These are phyloP conservation scores for Fusarium sp. DNA, from an alignment of 2,329 filamentous ascomycete species.

Conservation along the genomic window DNA sequence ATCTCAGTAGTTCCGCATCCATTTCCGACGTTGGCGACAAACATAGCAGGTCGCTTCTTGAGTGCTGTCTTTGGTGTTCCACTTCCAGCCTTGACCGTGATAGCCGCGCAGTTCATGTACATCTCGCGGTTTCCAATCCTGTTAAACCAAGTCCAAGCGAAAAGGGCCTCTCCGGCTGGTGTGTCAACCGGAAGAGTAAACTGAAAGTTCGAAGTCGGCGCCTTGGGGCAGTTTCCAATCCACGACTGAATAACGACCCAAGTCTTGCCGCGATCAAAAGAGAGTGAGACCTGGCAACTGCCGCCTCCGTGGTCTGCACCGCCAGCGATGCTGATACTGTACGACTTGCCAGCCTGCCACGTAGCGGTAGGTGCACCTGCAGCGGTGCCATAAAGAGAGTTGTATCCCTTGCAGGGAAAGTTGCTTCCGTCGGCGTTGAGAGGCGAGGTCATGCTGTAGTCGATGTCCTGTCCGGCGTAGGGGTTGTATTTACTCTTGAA, in stretches of 20 bases:
- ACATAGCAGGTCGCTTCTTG: slow-evolving; percentile 69
- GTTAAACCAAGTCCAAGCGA: slow-evolving; percentile 84
- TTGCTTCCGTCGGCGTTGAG: slow-evolving; percentile 67
- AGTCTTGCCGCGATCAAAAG: slow-evolving; percentile 73
- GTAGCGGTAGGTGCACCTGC: slow-evolving; percentile 64
- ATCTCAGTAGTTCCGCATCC: slow-evolving; percentile 51
- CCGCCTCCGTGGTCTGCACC: slow-evolving; percentile 72
- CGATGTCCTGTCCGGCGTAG: slow-evolving; percentile 57
- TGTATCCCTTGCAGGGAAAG: slow-evolving; percentile 78
- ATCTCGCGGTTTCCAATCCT: slow-evolving; percentile 79
- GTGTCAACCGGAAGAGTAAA: slow-evolving; percentile 68
- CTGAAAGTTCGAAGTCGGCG: slow-evolving; percentile 59
- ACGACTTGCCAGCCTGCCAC: slow-evolving; percentile 69
- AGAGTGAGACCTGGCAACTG: slow-evolving; percentile 78
- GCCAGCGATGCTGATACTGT: slow-evolving; percentile 71
- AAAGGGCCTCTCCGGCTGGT: slow-evolving; percentile 63
- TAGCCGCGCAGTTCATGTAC: slow-evolving; percentile 85
- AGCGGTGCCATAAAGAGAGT: slow-evolving; percentile 56
- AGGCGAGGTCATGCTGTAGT: slow-evolving; percentile 78
- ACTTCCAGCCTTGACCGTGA: slow-evolving; percentile 63
- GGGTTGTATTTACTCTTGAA: slow-evolving; percentile 63
- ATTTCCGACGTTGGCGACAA: slow-evolving; percentile 73
- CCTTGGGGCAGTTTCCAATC: slow-evolving; percentile 61
- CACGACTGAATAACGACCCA: slow-evolving; percentile 73
- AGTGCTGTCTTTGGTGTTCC: slow-evolving; percentile 50